phyloP scores from a whole-genome alignment of 2,329 filamentous ascomycete genomes.

The Alternaria sp. region DNA sequence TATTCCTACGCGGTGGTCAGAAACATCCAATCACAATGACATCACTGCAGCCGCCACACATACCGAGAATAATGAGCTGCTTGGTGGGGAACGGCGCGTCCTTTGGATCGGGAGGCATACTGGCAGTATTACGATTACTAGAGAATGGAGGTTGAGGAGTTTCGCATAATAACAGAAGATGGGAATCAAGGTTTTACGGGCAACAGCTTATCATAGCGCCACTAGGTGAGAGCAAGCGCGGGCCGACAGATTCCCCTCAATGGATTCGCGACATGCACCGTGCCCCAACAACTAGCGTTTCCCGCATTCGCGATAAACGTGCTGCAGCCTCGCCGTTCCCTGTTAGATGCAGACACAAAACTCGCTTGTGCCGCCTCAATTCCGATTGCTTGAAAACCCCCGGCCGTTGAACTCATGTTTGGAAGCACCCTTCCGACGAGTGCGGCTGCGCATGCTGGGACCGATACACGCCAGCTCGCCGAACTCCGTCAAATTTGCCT shows the following conservation, averaged over 20 bases:
- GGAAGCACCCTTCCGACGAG: not conserved
- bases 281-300: slow-evolving; percentile 22
- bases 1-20: slow-evolving; percentile 69
- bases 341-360: slow-evolving; percentile 15
- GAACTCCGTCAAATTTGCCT: not conserved
- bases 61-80: slow-evolving; percentile 57
- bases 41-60: slow-evolving; percentile 22
- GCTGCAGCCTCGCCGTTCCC: slow-evolving; percentile 26
- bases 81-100: slow-evolving; percentile 56
- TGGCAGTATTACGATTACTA: slow-evolving; percentile 28
- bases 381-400: slow-evolving; percentile 12
- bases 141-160: slow-evolving; percentile 18
- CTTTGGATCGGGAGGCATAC: slow-evolving; percentile 44
- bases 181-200: slow-evolving; percentile 31
- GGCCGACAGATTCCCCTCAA: slow-evolving; percentile 28
- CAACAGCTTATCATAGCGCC: slow-evolving; percentile 28
- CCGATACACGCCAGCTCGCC: not conserved
- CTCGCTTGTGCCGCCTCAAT: slow-evolving; percentile 25
- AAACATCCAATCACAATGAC: slow-evolving; percentile 25
- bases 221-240: slow-evolving; percentile 29
- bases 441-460: not conserved
- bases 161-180: slow-evolving; percentile 24
- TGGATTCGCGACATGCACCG: slow-evolving; percentile 13
- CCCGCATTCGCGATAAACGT: slow-evolving; percentile 19
- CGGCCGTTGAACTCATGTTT: slow-evolving; percentile 4